Evolutionary conservation across 805 yeast species (phyloP).

Genomic region (Ogataea salicorniae): DNA sequence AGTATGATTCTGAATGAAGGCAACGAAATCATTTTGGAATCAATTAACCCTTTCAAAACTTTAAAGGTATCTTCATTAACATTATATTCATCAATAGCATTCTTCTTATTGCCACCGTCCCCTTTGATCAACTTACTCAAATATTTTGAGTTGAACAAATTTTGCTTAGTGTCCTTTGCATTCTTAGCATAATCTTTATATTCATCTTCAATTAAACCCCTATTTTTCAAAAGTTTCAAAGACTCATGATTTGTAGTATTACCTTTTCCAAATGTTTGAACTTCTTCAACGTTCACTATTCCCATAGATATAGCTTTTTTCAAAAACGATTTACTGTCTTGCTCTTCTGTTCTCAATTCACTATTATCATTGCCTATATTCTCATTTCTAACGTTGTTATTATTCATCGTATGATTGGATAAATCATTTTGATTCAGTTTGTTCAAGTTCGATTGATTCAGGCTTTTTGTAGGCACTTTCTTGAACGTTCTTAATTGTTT

Average conservation of each 20-base stretch:
- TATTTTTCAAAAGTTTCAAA: constrained; percentile 18
- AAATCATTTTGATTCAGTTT: constrained; percentile 6
- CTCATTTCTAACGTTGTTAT: no score
- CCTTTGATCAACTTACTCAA: constrained; percentile 3
- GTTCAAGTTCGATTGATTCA: constrained; percentile 7
- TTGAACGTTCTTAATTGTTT: constrained; percentile 15
- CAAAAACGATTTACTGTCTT: constrained; percentile 7
- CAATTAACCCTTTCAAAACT: constrained; percentile 14
- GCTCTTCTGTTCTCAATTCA: neutral
- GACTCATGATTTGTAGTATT: constrained; percentile 19
- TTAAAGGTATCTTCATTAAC: constrained; percentile 13
- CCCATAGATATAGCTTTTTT: constrained; percentile 22
- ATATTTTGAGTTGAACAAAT: constrained; percentile 1
- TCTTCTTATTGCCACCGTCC: neutral
- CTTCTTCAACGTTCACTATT: constrained; percentile 18
- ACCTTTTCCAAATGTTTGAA: neutral
- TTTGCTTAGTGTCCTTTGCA: constrained; percentile 2
- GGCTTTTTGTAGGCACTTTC: constrained; percentile 3
- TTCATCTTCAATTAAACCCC: constrained; percentile 18
- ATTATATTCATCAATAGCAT: constrained; percentile 5
- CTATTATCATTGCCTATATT: neutral
- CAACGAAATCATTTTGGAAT: constrained; percentile 14
- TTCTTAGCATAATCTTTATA: constrained; percentile 11
- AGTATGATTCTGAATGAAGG: constrained; percentile 23
- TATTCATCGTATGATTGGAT: neutral